phyloP scores from a whole-genome alignment of 352 stramenopile genomes.

The Globisporangium iwayamae region DNA sequence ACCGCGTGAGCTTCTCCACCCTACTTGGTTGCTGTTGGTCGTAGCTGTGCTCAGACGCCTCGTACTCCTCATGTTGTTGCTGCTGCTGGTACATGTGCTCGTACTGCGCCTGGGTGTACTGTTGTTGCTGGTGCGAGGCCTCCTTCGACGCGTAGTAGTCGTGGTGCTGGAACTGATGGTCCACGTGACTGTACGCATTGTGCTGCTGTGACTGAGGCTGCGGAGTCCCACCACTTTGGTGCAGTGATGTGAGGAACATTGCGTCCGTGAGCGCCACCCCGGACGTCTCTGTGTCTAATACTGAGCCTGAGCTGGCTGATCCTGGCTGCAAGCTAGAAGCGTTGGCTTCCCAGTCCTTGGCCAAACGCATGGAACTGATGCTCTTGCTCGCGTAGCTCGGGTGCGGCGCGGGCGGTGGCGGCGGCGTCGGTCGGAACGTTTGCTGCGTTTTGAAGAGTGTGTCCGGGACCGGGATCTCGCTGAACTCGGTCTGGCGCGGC shows the following conservation, averaged over 20 bases:
- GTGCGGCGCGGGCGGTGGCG: constrained; percentile 9
- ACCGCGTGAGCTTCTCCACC: constrained; percentile 33
- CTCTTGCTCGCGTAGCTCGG: constrained; percentile 21
- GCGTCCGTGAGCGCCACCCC: constrained; percentile 30
- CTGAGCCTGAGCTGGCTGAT: not conserved
- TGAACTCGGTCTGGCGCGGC: constrained; percentile 48
- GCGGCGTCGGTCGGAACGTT: constrained; percentile 17
- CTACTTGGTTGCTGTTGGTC: constrained; percentile 2
- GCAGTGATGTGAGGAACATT: constrained; percentile 50
- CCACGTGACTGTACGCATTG: constrained; percentile 7
- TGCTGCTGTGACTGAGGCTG: constrained; percentile 6
- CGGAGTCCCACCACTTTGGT: constrained; percentile 10
- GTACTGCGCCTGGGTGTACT: not conserved
- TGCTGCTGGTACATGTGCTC: constrained; percentile 7
- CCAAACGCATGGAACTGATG: constrained; percentile 3
- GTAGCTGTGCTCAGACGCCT: not conserved
- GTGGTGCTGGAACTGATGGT: constrained; percentile 4
- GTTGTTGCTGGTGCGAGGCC: not conserved
- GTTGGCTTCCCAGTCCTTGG: constrained; percentile 4
- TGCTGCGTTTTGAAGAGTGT: constrained; percentile 46
- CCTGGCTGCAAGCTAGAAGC: not conserved
- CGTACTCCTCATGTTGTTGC: not conserved
- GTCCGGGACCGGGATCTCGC: constrained; percentile 46
- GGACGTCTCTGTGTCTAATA: constrained; percentile 11
- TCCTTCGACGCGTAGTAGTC: constrained; percentile 11